Base-by-base conservation (phyloP, 2,329 filamentous ascomycete species). In the Trichoderma oligosporum region DNA sequence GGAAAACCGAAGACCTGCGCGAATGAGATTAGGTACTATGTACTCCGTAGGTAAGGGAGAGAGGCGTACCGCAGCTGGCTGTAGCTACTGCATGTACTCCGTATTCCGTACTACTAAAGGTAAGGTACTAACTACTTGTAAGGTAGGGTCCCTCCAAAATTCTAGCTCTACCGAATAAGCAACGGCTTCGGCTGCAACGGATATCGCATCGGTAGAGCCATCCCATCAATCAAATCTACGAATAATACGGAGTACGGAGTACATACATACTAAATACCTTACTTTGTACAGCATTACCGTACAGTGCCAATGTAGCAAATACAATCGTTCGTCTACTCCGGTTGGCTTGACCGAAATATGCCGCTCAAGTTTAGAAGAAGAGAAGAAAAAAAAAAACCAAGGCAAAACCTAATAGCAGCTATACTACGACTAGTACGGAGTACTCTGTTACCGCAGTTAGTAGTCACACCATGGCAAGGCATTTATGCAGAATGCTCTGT, bases 141-240 rank as follows among this genome's bases (percentile, higher is more conserved):
- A 14, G 3, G 8, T 9, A 14, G 31, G 14, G 31, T 35, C 8
- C 38, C 47, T 51, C 47, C 35, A 20, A 14, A 51, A 39, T 54
- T 44, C 38, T 33, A 35, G 41, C 20, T 54, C 38, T 36, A 27
- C 20, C 49, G 33, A 55, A 16, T 39, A 29, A 41, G 18, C 44
- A 39, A 38, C 42, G 53, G 53, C 33, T 47, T 56, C 51, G 53
- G 53, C 42, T 56, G 16, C 53, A 56, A 33, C 53, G 53, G 53
- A 56, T 56, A 56, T 56, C 44, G 53, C 53, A 20, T 22, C 35
- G 20, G 35, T 20, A 47, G 41, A 46, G 27, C 27, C 44, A 24
- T 31, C 36, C 31, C 22, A 27, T 38, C 51, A 45, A 45, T 54
- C 39, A 54, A 31, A 27, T 20, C 49, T 38, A 44, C 20, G 24